Evolutionary conservation across 345 rosid genomes (phyloP).

Genomic region (Eucalyptus curtisii): DNA sequence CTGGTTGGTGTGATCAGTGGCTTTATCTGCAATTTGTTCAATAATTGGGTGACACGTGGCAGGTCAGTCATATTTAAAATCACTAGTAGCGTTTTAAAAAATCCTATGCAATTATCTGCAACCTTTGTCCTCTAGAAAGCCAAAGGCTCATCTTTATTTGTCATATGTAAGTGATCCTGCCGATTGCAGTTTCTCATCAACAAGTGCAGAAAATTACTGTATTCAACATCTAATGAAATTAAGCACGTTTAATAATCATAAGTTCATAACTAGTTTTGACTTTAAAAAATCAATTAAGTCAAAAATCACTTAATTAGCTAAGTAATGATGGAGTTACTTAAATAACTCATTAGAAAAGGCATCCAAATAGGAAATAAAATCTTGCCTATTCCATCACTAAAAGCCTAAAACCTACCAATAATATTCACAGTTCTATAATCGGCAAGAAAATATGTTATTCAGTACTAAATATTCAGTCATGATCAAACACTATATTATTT

Average conservation of each 20-base stretch:
- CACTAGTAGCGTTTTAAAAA: not conserved
- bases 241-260: not conserved
- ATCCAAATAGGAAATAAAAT: not conserved
- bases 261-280: not conserved
- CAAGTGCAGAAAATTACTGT: not conserved
- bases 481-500: not conserved
- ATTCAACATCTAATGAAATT: not conserved
- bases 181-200: not conserved
- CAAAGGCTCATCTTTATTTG: not conserved
- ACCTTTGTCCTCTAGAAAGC: not conserved
- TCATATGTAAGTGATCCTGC: not conserved
- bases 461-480: not conserved
- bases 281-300: not conserved
- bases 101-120: not conserved
- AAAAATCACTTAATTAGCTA: not conserved
- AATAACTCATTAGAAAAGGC: not conserved
- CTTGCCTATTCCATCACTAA: not conserved
- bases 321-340: not conserved
- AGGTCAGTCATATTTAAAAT: not conserved
- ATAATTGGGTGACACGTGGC: not conserved
- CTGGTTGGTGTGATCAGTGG: slow-evolving; percentile 85
- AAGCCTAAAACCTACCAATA: not conserved
- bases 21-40: slow-evolving; percentile 52
- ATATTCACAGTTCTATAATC: not conserved
- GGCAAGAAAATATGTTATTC: not conserved